These are phyloP conservation scores for Entomortierella beljakovae DNA, from an alignment of 192 early-diverging fungal species.

Conservation along the genomic window DNA sequence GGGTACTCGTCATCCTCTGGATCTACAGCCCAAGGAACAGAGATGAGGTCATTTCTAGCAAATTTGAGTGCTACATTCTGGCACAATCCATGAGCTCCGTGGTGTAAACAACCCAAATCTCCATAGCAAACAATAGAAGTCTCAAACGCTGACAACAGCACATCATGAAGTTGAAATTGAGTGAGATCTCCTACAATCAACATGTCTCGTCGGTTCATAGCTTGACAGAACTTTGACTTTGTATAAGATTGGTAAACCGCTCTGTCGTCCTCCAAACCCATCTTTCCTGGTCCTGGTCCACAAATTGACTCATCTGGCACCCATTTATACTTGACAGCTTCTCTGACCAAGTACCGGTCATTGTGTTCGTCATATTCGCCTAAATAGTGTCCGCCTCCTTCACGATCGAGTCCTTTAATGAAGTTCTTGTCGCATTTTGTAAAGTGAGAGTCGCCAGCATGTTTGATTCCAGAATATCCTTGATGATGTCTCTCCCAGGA, in stretches of 20 bases:
- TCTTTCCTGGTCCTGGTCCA: constrained; percentile 34
- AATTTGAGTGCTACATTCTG: too few species aligned
- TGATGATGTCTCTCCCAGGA: constrained; percentile 33
- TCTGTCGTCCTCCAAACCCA: constrained; percentile 29
- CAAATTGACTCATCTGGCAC: constrained; percentile 41
- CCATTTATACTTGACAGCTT: constrained; percentile 44
- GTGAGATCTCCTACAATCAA: constrained; percentile 63
- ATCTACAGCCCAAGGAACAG: constrained; percentile 28
- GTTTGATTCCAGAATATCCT: constrained; percentile 18
- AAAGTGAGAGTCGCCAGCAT: constrained; percentile 38
- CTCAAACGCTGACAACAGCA: too few species aligned
- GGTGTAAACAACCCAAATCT: too few species aligned
- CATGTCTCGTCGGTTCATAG: constrained; percentile 50
- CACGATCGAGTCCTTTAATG: constrained; percentile 39
- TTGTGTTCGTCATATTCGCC: constrained; percentile 17
- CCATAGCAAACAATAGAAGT: too few species aligned
- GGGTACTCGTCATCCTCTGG: constrained; percentile 22
- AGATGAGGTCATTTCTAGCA: constrained; percentile 62
- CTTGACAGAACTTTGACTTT: constrained; percentile 53
- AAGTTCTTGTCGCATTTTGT: constrained; percentile 49
- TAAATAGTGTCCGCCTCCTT: constrained; percentile 40
- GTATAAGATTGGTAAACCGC: constrained; percentile 23
- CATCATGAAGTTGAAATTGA: constrained; percentile 66
- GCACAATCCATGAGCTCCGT: too few species aligned
- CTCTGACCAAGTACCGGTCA: constrained; percentile 24